Conservation (phyloP, 2,329 filamentous ascomycete genomes). For the Sclerotinia borealis region DNA sequence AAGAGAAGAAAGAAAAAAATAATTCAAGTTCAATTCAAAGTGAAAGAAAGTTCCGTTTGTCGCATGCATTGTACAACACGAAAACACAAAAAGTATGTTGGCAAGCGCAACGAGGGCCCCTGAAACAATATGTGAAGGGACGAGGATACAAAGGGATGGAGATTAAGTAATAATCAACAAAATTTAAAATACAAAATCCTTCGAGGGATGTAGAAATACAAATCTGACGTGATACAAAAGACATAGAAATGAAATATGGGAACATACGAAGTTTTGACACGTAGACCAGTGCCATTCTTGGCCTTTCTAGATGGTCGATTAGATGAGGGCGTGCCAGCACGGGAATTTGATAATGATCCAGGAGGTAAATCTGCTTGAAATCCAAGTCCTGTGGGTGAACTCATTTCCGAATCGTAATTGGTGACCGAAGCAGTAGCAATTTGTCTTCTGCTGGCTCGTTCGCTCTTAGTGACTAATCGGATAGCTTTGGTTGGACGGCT, state of each 20-base stretch:
- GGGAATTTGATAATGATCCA: constrained; percentile 46
- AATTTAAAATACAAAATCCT: constrained; percentile 7
- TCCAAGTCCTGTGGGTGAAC: constrained; percentile 47
- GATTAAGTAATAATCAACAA: not conserved
- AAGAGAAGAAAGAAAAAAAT: constrained; percentile 7
- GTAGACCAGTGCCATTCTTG: constrained; percentile 48
- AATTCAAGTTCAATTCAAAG: not conserved
- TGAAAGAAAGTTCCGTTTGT: constrained; percentile 16
- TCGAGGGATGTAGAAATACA: constrained; percentile 5
- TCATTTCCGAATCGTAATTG: constrained; percentile 48
- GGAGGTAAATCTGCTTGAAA: constrained; percentile 40
- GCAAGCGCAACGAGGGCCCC: not conserved
- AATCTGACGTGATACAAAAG: constrained; percentile 12
- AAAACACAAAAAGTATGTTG: constrained; percentile 10
- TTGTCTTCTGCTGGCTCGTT: constrained; percentile 16
- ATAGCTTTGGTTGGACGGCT: constrained; percentile 19
- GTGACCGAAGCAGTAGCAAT: not conserved
- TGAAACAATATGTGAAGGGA: constrained; percentile 6
- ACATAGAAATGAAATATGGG: constrained; percentile 19
- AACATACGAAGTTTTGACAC: constrained; percentile 66
- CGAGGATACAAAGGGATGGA: not conserved
- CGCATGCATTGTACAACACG: constrained; percentile 26
- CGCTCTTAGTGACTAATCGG: constrained; percentile 22
- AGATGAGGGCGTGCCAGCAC: constrained; percentile 53
- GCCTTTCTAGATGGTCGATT: constrained; percentile 51